Base-by-base conservation (phyloP, 495 filamentous ascomycete genomes). In the Aspergillus mulundensis region DNA sequence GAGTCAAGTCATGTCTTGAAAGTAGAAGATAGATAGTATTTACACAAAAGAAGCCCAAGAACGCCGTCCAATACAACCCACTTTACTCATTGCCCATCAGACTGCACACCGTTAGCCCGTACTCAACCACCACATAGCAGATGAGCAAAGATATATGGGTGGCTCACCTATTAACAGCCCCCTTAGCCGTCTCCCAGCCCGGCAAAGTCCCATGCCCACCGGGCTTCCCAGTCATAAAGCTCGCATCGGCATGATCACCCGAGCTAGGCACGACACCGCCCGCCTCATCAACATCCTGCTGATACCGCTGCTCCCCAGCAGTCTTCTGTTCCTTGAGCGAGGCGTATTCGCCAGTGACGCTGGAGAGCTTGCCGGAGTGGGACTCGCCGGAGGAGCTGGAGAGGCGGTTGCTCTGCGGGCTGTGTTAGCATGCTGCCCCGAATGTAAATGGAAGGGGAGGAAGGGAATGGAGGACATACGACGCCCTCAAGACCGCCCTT, bases 171-270 rank as follows among this genome's bases (percentile, higher is more conserved):
- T 38, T 32, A 41, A 54, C 2, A 0, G 38, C 39, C 3, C 38
- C 50, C 50, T 43, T 53, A 7, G 50, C 50, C 24, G 30, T 45
- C 15, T 41, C 16, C 51, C 51, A 54, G 16, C 51, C 51, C 20
- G 51, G 51, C 51, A 54, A 23, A n/a, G 51, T 54, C 23, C 25
- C 51, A 25, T 21, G 15, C 1, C 41, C 51, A 11, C 51, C 51
- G 19, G 51, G 51, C 24, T 54, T 54, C 32, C 34, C 40, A 12
- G 20, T 24, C 51, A 45, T 45, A 15, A 54, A 54, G 24, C 41
- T 38, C 19, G 28, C 18, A 36, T 54, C 51, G 0, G n/a, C 11
- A 16, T 36, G 32, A 14, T 36, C 32, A 2, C 8, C 7, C 6
- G 23, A 15, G 2, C 3, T 19, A 5, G 30, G 41, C 11, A 46